Conservation (phyloP, 1,139 yeast genomes). For the Suhomyces coccinellae region DNA sequence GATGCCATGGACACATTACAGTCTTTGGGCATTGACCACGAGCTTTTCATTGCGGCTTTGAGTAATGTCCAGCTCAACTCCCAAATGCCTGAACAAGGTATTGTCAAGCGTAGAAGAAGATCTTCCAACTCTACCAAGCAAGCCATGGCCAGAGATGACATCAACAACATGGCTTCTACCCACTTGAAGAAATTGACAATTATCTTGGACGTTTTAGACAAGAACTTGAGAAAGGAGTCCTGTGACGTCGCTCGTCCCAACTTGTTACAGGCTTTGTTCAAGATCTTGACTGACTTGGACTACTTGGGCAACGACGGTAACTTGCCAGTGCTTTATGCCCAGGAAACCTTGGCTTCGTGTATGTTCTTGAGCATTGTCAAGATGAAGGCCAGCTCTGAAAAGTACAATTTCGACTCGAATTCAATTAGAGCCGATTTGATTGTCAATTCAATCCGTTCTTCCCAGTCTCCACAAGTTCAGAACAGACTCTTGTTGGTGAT, state of each 20-base stretch:
- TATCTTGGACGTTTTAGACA: constrained; percentile 76
- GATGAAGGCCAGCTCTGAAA: constrained; percentile 32
- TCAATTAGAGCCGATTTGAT: constrained; percentile 84
- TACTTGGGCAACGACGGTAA: constrained; percentile 89
- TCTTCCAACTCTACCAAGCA: constrained; percentile 75
- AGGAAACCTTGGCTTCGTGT: constrained; percentile 86
- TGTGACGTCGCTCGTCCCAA: constrained; percentile 42
- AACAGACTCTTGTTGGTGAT: constrained; percentile 81
- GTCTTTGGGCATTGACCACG: constrained; percentile 45
- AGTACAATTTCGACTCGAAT: constrained; percentile 54
- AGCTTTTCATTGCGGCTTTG: constrained; percentile 50
- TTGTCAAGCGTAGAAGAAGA: constrained; percentile 75
- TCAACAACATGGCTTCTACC: constrained; percentile 69
- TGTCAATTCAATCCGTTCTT: constrained; percentile 85
- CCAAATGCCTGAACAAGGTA: constrained; percentile 47
- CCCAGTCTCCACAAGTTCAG: constrained; percentile 93
- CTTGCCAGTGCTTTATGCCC: constrained; percentile 85
- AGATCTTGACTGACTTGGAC: constrained; percentile 79
- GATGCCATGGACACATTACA: constrained; percentile 59
- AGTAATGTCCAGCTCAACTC: constrained; percentile 49
- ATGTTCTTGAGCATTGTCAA: constrained; percentile 69
- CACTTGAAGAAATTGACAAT: constrained; percentile 80
- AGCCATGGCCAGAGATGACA: constrained; percentile 69
- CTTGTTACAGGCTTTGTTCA: constrained; percentile 60
- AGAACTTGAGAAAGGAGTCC: constrained; percentile 28